A percentile compares a stretch with the other conserved stretches of the same genome.
Conservation (phyloP, 148 eudicot genomes). For the Camellia japonica region DNA sequence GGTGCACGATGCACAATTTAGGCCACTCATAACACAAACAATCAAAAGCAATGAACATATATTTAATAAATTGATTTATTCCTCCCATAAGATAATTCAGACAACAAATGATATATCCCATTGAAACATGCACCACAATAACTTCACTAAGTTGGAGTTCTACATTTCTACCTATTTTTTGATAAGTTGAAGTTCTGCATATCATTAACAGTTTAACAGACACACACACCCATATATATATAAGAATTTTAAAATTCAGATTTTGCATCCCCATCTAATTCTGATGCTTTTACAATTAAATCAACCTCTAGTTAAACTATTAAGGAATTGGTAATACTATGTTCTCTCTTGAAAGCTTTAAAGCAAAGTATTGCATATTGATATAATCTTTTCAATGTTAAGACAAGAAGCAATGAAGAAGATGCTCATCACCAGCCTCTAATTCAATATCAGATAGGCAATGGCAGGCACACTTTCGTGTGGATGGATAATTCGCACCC, state of each 20-base stretch:
- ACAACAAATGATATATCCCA: background rate
- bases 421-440: too few species aligned
- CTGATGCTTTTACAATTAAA: background rate
- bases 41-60: conserved; percentile 3
- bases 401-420: conserved; percentile 3
- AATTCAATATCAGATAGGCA: too few species aligned
- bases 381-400: background rate
- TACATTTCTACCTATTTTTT: background rate
- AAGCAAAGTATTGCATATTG: background rate
- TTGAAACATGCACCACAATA: background rate
- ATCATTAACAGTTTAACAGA: background rate
- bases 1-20: background rate
- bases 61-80: background rate
- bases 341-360: background rate
- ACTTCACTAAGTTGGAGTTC: background rate
- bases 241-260: background rate
- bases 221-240: background rate
- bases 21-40: background rate
- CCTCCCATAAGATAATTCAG: background rate
- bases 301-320: background rate
- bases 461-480: too few species aligned
- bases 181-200: background rate
- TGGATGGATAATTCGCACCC: too few species aligned
- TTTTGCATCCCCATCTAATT: background rate
- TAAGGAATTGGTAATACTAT: background rate